phyloP scores from a whole-genome alignment of 2,329 filamentous ascomycete genomes.

The Huntiella decipiens region DNA sequence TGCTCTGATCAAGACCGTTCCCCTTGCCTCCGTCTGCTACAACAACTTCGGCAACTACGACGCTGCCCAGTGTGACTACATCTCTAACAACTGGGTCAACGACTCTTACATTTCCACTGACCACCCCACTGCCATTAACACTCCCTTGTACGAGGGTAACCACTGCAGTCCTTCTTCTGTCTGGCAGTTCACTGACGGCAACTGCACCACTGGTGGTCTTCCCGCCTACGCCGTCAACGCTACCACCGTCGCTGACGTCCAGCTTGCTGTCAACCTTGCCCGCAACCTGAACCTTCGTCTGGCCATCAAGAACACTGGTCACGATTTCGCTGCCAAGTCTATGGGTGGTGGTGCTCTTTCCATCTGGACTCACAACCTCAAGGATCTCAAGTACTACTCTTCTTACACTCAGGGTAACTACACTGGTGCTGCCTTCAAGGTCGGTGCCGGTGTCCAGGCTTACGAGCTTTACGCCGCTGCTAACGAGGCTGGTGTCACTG shows the following conservation, averaged over 20 bases:
- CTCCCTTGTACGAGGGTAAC: slow-evolving; percentile 13
- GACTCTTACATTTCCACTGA: slow-evolving; percentile 10
- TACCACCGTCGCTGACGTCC: slow-evolving; percentile 24
- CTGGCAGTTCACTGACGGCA: slow-evolving; percentile 15
- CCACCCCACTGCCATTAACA: slow-evolving; percentile 14
- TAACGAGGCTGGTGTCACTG: slow-evolving; percentile 16
- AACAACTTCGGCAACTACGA: slow-evolving; percentile 13
- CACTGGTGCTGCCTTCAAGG: slow-evolving; percentile 29
- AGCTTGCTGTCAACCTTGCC: slow-evolving; percentile 28
- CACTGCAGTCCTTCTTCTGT: slow-evolving; percentile 6
- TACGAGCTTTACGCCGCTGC: slow-evolving; percentile 23
- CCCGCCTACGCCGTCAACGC: slow-evolving; percentile 24
- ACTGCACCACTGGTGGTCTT: slow-evolving; percentile 21
- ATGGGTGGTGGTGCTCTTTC: slow-evolving; percentile 22
- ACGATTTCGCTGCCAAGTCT: slow-evolving; percentile 27
- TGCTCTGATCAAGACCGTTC: slow-evolving; percentile 18
- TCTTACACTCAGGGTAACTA: slow-evolving; percentile 25
- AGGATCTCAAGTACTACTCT: slow-evolving; percentile 23
- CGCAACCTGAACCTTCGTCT: slow-evolving; percentile 27
- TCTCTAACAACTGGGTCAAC: slow-evolving; percentile 14
- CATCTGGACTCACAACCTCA: slow-evolving; percentile 23
- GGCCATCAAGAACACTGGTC: slow-evolving; percentile 33
- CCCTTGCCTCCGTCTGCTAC: slow-evolving; percentile 18
- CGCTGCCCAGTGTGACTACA: slow-evolving; percentile 15
- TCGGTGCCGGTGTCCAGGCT: slow-evolving; percentile 34